A percentile compares a stretch with the other conserved stretches of the same genome.
Conservation (phyloP, 768 basidiomycete genomes). For the Clathrus columnatus region DNA sequence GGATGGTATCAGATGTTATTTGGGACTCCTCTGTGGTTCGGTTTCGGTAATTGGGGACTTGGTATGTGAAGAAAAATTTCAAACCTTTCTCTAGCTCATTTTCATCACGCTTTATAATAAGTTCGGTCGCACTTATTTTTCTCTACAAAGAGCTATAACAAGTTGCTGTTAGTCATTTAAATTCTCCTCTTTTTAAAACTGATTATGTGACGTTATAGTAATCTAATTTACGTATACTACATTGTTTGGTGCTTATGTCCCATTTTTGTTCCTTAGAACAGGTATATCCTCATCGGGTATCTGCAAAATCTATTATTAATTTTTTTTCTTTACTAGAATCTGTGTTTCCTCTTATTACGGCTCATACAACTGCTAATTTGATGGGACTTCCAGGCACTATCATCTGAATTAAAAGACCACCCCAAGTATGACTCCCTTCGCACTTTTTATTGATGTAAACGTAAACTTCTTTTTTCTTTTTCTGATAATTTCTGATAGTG, state of each 20-base stretch:
- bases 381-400: conserved; percentile 82
- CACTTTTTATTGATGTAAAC: conserved; percentile 15
- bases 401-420: conserved; percentile 44
- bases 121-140: conserved; percentile 57
- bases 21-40: conserved; percentile 78
- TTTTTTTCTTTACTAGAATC: conserved; percentile 32
- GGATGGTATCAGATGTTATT: conserved; percentile 58
- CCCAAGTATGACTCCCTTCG: conserved; percentile 43
- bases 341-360: conserved; percentile 62
- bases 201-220: no score
- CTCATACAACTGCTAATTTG: conserved; percentile 89
- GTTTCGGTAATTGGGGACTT: conserved; percentile 50
- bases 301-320: neutral
- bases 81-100: conserved; percentile 80
- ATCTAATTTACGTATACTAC: conserved; percentile 90
- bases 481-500: conserved; percentile 26
- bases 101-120: conserved; percentile 82
- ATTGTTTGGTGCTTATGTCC: conserved; percentile 81
- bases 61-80: neutral
- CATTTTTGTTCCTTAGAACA: conserved; percentile 81
- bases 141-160: conserved; percentile 53
- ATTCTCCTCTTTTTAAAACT: no score
- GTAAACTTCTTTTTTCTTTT: conserved; percentile 7
- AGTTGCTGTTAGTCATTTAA: conserved; percentile 37
- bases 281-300: conserved; percentile 24